phyloP scores from a whole-genome alignment of 192 early-diverging fungal species.

The Mortierella antarctica region DNA sequence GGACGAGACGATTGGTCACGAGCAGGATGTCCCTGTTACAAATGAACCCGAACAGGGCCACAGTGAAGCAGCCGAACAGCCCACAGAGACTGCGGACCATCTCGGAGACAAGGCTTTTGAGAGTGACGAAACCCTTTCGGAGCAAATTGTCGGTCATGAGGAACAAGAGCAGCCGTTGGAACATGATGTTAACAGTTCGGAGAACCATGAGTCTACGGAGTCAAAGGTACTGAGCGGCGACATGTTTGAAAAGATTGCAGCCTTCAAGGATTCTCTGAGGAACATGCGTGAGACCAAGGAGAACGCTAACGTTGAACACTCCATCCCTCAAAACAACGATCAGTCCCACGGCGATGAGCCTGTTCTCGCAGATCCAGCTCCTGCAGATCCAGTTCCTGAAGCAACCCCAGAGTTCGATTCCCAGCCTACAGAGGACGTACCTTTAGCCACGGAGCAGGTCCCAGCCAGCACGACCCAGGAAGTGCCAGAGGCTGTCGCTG shows the following conservation, averaged over 20 bases:
- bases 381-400: too few species aligned
- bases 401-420: too few species aligned
- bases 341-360: background rate
- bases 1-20: conserved; percentile 1
- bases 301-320: background rate
- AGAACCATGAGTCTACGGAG: background rate
- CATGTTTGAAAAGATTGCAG: conserved; percentile 1
- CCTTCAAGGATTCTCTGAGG: conserved; percentile 10
- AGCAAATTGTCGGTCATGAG: too few species aligned
- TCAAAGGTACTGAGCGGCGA: background rate
- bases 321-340: background rate
- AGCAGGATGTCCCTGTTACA: background rate
- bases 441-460: too few species aligned
- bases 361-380: too few species aligned
- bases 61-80: background rate
- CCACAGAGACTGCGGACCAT: background rate
- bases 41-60: background rate
- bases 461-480: too few species aligned
- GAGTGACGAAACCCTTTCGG: too few species aligned
- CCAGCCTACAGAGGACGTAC: too few species aligned
- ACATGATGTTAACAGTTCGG: background rate
- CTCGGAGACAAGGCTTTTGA: too few species aligned
- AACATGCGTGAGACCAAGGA: background rate
- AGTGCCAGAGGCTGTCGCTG: too few species aligned
- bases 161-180: background rate